Percentiles rank a stretch among this genome's conserved stretches.
These are phyloP conservation scores for Amanita polypyramis DNA, from an alignment of 768 basidiomycete genomes.

Conservation along the genomic window DNA sequence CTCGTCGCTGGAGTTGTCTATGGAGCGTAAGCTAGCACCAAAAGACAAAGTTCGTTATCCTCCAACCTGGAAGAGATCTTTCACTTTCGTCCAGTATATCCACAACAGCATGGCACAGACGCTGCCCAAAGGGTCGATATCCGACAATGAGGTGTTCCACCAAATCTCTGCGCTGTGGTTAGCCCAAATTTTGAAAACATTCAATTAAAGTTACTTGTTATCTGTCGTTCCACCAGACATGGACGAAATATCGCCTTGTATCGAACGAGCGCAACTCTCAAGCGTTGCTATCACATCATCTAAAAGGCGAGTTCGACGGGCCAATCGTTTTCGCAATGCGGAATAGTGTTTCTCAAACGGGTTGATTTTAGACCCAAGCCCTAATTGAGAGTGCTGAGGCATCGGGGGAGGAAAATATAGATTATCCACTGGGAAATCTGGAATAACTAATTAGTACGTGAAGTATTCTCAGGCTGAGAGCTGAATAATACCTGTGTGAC, in stretches of 20 bases:
- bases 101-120: constrained; percentile 31
- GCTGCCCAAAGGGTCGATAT: constrained; percentile 43
- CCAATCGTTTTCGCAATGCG: constrained; percentile 52
- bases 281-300: constrained; percentile 46
- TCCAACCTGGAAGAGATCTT: constrained; percentile 15
- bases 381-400: constrained; percentile 31
- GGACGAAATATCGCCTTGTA: constrained; percentile 50
- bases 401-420: constrained; percentile 45
- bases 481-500: constrained; percentile 17
- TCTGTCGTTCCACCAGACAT: constrained; percentile 30
- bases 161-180: constrained; percentile 24
- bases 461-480: background rate
- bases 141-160: constrained; percentile 28
- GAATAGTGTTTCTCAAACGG: constrained; percentile 54
- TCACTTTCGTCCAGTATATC: constrained; percentile 29
- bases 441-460: background rate
- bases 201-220: constrained; percentile 27
- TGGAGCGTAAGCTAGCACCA: background rate
- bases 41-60: background rate
- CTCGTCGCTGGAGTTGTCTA: background rate
- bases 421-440: background rate
- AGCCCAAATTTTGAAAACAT: background rate
- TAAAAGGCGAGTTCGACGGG: constrained; percentile 52
- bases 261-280: constrained; percentile 45
- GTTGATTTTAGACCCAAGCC: constrained; percentile 25